Percentiles rank a stretch among this genome's conserved stretches.
These are phyloP conservation scores for Fusarium falciforme DNA, from an alignment of 2,329 filamentous ascomycete genomes.

Conservation along the genomic window DNA sequence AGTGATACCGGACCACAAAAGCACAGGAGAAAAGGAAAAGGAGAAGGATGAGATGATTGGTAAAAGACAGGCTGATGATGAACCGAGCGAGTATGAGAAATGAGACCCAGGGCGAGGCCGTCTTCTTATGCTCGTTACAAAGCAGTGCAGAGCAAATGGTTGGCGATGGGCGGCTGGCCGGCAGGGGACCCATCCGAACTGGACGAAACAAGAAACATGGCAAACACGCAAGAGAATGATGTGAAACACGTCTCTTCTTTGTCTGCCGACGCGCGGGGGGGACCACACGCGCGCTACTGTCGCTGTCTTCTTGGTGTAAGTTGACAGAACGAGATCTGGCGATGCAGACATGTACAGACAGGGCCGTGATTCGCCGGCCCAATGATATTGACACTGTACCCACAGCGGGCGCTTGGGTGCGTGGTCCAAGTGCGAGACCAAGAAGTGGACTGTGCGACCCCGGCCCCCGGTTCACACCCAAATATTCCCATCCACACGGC, in stretches of 20 bases:
- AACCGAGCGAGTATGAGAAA: slow-evolving; percentile 14
- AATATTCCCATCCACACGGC: background rate
- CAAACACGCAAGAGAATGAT: slow-evolving; percentile 38
- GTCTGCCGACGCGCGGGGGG: slow-evolving; percentile 16
- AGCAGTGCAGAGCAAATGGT: slow-evolving; percentile 29
- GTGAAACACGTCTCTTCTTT: slow-evolving; percentile 31
- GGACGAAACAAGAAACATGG: slow-evolving; percentile 39
- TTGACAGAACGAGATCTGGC: slow-evolving; percentile 1
- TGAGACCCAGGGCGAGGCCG: slow-evolving; percentile 44
- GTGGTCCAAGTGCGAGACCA: slow-evolving; percentile 15
- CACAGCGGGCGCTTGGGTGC: background rate
- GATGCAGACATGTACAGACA: background rate
- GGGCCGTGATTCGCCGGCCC: slow-evolving; percentile 22
- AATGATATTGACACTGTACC: slow-evolving; percentile 30
- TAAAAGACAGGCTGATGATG: slow-evolving; percentile 42
- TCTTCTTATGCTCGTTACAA: slow-evolving; percentile 42
- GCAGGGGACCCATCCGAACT: slow-evolving; percentile 37
- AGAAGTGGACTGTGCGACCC: slow-evolving; percentile 26
- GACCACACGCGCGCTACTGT: slow-evolving; percentile 6
- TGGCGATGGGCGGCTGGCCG: slow-evolving; percentile 37
- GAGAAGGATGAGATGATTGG: slow-evolving; percentile 35
- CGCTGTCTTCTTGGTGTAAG: slow-evolving; percentile 23
- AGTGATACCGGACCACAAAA: slow-evolving; percentile 39
- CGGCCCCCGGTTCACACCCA: background rate
- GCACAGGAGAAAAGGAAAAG: slow-evolving; percentile 4